phyloP scores from a whole-genome alignment of 495 filamentous ascomycete species.

The Penicillium taxi region DNA sequence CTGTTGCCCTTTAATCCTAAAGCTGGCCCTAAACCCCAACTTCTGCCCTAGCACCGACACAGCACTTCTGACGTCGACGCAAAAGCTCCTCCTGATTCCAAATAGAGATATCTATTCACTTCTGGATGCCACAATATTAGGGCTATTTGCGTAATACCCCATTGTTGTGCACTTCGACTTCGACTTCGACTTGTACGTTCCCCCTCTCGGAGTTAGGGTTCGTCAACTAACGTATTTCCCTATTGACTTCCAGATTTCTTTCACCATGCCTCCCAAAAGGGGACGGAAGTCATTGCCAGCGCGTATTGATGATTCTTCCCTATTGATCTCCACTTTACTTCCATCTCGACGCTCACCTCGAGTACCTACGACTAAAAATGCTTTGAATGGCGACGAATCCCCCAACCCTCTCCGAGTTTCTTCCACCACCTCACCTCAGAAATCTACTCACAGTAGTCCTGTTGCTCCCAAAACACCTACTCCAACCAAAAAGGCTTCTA shows the following conservation, averaged over 20 bases:
- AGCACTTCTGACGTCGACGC: conserved; percentile 15
- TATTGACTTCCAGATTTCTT: conserved; percentile 11
- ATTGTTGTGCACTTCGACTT: neutral
- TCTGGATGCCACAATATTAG: neutral
- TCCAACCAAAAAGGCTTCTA: neutral
- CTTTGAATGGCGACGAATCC: conserved; percentile 1
- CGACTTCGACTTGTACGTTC: neutral
- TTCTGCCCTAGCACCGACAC: conserved; percentile 9
- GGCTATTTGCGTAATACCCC: neutral
- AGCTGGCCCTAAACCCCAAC: conserved; percentile 16
- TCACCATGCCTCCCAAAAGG: conserved; percentile 21
- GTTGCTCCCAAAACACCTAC: conserved; percentile 7
- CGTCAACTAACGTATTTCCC: neutral
- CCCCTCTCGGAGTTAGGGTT: neutral
- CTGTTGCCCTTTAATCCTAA: neutral
- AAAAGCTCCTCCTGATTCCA: neutral
- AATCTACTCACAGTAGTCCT: conserved; percentile 11
- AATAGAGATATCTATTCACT: too few relatives aligned
- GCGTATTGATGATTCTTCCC: conserved; percentile 5
- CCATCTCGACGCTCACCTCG: conserved; percentile 19
- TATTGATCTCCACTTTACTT: conserved; percentile 11
- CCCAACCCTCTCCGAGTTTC: conserved; percentile 6
- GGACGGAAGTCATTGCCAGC: conserved; percentile 19
- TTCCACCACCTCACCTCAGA: conserved; percentile 9
- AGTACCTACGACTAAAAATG: conserved; percentile 6